These are phyloP conservation scores for Leccinum sublutescens DNA, from an alignment of 768 basidiomycete species.

Conservation along the genomic window DNA sequence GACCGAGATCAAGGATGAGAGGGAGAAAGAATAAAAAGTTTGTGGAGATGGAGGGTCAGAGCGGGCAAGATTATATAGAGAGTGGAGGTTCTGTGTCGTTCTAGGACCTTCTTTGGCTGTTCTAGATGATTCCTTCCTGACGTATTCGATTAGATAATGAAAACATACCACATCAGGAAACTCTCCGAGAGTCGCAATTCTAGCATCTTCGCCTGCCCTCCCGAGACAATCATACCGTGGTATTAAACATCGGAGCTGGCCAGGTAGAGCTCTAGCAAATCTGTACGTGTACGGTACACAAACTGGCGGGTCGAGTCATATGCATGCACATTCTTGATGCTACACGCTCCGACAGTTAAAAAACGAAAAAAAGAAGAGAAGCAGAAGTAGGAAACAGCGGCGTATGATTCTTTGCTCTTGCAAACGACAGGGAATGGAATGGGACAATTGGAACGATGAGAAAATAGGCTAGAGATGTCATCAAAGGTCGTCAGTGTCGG, in stretches of 20 bases:
- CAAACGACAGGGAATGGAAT: conserved; percentile 11
- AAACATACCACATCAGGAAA: conserved; percentile 14
- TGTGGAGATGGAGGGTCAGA: conserved; percentile 8
- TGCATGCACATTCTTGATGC: conserved; percentile 27
- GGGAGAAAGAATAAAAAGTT: conserved; percentile 8
- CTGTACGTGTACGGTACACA: conserved; percentile 28
- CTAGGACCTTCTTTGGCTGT: conserved; percentile 33
- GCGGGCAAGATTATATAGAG: conserved; percentile 30
- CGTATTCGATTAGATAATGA: conserved; percentile 34
- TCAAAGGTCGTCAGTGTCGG: conserved; percentile 31
- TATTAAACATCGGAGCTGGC: conserved; percentile 13
- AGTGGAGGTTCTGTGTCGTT: conserved; percentile 28
- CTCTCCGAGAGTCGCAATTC: not conserved
- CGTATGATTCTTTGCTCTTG: conserved; percentile 17
- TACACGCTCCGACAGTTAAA: conserved; percentile 24
- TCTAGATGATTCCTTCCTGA: conserved; percentile 36
- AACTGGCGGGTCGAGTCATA: conserved; percentile 19
- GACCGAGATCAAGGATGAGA: conserved; percentile 16
- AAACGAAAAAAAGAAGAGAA: not conserved
- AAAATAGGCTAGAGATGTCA: conserved; percentile 24
- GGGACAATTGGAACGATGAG: conserved; percentile 19
- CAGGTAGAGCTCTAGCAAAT: conserved; percentile 25
- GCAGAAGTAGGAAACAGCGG: conserved; percentile 13
- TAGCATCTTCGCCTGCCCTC: not conserved
- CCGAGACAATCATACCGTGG: not conserved